A percentile compares a stretch with the other conserved stretches of the same genome.
phyloP scores from a whole-genome alignment of 2,329 filamentous ascomycete species.

The Truncatella angustata region DNA sequence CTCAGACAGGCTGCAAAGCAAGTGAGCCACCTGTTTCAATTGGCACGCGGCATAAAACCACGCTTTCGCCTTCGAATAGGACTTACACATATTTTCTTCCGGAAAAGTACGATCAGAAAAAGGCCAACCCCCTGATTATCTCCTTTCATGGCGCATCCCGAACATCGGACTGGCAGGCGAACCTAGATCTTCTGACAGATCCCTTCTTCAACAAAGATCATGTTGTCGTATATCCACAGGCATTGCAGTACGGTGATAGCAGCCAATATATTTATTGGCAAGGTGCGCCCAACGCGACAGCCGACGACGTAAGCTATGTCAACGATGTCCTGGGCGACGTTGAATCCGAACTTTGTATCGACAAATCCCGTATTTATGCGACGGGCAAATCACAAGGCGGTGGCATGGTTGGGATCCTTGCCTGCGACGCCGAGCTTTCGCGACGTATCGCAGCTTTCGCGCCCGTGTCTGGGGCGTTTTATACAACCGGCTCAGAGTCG shows the following conservation, averaged over 20 bases:
- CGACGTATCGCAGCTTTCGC: constrained; percentile 25
- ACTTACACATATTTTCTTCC: constrained; percentile 18
- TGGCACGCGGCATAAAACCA: constrained; percentile 1
- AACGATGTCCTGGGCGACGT: constrained; percentile 25
- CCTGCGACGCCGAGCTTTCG: constrained; percentile 20
- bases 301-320: constrained; percentile 23
- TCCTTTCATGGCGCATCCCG: constrained; percentile 16
- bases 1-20: not conserved
- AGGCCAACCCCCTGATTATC: constrained; percentile 15
- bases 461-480: constrained; percentile 26
- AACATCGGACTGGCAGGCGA: constrained; percentile 17
- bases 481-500: constrained; percentile 12
- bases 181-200: constrained; percentile 17
- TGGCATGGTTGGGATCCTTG: constrained; percentile 22
- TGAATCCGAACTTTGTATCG: constrained; percentile 20
- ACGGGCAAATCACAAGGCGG: constrained; percentile 28
- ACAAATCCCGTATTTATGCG: constrained; percentile 24
- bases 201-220: constrained; percentile 18
- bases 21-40: not conserved
- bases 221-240: constrained; percentile 18
- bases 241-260: constrained; percentile 11
- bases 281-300: constrained; percentile 18
- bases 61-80: constrained; percentile 4
- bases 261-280: constrained; percentile 15
- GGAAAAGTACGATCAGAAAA: constrained; percentile 9